Evolutionary conservation across 164 flowering plant species (phyloP).

Genomic region (Pachysandra terminalis): DNA sequence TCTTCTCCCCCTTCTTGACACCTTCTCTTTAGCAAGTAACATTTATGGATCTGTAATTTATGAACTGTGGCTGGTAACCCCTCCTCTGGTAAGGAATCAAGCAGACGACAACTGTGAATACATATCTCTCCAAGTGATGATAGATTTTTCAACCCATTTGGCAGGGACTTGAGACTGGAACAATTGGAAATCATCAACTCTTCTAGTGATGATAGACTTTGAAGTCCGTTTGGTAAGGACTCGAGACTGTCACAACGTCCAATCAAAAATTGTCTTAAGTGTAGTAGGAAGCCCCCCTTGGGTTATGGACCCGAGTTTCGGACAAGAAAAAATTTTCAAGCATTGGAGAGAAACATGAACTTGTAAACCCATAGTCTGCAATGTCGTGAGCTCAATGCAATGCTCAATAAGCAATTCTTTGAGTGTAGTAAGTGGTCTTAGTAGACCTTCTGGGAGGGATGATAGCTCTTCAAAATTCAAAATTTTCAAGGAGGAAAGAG

Average conservation of each 20-base stretch:
- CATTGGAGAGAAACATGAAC: not conserved
- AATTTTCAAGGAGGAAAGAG: slow-evolving; percentile 12
- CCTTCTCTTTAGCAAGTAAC: not conserved
- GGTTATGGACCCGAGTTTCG: slow-evolving; percentile 3
- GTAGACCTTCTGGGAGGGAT: slow-evolving; percentile 3
- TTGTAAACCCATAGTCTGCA: not conserved
- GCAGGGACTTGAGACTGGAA: slow-evolving; percentile 5
- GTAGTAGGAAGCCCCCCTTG: slow-evolving; percentile 1
- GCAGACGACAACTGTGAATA: not conserved
- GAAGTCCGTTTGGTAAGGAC: slow-evolving; percentile 3
- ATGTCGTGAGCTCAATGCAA: not conserved
- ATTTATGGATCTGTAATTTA: not conserved
- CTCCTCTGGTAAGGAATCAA: slow-evolving; percentile 1
- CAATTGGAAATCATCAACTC: slow-evolving; percentile 9
- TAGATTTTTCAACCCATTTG: not conserved
- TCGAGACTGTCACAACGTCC: not conserved
- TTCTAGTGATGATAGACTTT: slow-evolving; percentile 4
- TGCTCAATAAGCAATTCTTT: not conserved
- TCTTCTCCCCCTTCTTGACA: slow-evolving; percentile 5
- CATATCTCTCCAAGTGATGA: not conserved
- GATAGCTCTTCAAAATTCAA: not conserved
- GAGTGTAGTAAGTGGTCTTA: slow-evolving; percentile 1
- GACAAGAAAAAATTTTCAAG: slow-evolving; percentile 10
- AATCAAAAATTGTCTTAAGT: not conserved
- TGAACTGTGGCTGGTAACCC: not conserved